These are phyloP conservation scores for Xylaria sp. DNA, from an alignment of 2,329 filamentous ascomycete species.

Conservation along the genomic window DNA sequence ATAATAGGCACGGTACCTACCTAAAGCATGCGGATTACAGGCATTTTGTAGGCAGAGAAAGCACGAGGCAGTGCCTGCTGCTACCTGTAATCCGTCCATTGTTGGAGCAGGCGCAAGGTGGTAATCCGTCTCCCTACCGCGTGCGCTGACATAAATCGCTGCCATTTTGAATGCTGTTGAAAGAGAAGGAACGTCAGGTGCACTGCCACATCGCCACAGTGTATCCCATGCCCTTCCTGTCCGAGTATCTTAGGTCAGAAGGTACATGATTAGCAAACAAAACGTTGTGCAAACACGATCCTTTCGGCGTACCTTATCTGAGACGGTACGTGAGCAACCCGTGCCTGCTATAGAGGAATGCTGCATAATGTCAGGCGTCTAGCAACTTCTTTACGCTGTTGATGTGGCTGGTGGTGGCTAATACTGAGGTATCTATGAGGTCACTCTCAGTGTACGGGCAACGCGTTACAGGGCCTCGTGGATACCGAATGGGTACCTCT, in stretches of 20 bases:
- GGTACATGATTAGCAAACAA: too few species aligned
- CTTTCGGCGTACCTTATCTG: too few species aligned
- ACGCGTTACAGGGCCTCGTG: neutral
- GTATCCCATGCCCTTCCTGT: too few species aligned
- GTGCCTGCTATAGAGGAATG: too few species aligned
- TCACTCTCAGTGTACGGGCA: neutral
- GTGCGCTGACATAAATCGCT: too few species aligned
- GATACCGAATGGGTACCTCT: neutral
- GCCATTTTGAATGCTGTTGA: neutral
- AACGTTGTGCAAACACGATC: too few species aligned
- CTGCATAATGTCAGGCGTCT: neutral
- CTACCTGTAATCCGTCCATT: neutral
- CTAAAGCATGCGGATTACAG: too few species aligned
- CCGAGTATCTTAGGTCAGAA: too few species aligned
- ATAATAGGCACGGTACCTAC: neutral
- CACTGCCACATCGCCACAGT: slow-evolving; percentile 4
- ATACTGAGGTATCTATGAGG: neutral
- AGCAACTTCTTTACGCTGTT: neutral
- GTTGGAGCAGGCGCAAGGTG: too few species aligned
- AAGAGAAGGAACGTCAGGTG: neutral
- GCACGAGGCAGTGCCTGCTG: neutral
- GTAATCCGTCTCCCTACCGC: too few species aligned
- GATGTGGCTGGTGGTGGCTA: neutral
- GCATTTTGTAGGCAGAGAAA: too few species aligned
- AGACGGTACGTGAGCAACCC: too few species aligned